Evolutionary conservation across 208 protist species (phyloP).

Genomic region (Leishmania braziliensis): DNA sequence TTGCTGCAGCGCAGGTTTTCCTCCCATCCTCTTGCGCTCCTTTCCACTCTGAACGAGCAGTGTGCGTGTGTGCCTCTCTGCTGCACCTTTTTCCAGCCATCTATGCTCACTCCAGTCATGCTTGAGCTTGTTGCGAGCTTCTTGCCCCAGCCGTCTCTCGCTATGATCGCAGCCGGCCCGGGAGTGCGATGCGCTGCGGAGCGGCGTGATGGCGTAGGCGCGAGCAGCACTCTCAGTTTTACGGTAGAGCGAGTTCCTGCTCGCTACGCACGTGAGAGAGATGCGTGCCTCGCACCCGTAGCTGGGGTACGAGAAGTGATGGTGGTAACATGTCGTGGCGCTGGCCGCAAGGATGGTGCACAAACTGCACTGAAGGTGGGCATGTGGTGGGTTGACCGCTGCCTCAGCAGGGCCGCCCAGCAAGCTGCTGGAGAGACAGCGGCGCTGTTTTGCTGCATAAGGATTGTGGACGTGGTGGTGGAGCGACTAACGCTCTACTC

Average conservation of each 20-base stretch:
- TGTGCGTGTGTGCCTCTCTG: not conserved
- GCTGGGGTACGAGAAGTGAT: conserved; percentile 12
- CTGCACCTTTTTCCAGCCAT: not conserved
- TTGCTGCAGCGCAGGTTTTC: not conserved
- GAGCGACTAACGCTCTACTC: conserved; percentile 20
- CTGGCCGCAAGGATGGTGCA: not conserved
- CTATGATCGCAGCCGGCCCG: not conserved
- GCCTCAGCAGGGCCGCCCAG: not conserved
- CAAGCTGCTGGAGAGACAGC: not conserved
- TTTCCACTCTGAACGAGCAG: not conserved
- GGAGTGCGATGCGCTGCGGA: not conserved
- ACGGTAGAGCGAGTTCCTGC: conserved; percentile 5
- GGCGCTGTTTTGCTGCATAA: conserved; percentile 10
- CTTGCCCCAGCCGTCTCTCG: not conserved
- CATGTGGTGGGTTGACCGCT: conserved; percentile 39
- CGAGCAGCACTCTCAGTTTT: not conserved
- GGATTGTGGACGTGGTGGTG: conserved; percentile 5
- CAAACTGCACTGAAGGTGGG: conserved; percentile 4
- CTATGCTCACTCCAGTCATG: not conserved
- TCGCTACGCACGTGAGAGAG: not conserved
- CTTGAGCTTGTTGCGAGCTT: not conserved
- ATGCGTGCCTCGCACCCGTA: conserved; percentile 2
- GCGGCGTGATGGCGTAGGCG: not conserved
- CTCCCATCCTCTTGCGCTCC: not conserved
- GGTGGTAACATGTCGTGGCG: conserved; percentile 6